Conservation (phyloP, 192 early-diverging fungal genomes). For the Spizellomyces punctatus region DNA sequence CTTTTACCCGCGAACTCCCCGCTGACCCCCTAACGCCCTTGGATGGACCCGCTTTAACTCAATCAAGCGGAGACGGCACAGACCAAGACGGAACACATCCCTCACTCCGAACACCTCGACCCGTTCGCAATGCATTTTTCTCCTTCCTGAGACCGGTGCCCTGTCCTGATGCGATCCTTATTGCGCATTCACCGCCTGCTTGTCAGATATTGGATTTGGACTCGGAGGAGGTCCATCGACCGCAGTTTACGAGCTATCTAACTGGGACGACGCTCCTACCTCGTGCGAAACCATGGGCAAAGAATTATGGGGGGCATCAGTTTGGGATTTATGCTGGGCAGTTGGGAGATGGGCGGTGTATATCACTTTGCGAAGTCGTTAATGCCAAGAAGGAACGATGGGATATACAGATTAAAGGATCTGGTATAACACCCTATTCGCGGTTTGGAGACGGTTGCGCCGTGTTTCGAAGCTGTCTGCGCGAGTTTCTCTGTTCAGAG, state of each 20-base stretch:
- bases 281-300: slow-evolving; percentile 35
- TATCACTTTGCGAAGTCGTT: slow-evolving; percentile 65
- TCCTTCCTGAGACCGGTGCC: slow-evolving; percentile 6
- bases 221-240: slow-evolving; percentile 3
- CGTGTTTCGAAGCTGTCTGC: slow-evolving; percentile 74
- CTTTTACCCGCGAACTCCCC: slow-evolving; percentile 18
- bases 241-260: slow-evolving; percentile 12
- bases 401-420: slow-evolving; percentile 86
- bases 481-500: slow-evolving; percentile 78
- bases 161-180: slow-evolving; percentile 7
- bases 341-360: slow-evolving; percentile 83
- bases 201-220: background rate
- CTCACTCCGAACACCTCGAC: background rate
- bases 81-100: background rate
- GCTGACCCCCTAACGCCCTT: slow-evolving; percentile 17
- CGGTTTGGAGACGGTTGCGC: slow-evolving; percentile 84
- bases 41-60: background rate
- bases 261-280: background rate
- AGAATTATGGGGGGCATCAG: slow-evolving; percentile 49
- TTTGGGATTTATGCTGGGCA: slow-evolving; percentile 50
- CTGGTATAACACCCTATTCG: slow-evolving; percentile 78
- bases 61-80: background rate
- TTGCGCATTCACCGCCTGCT: slow-evolving; percentile 10
- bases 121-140: slow-evolving; percentile 18
- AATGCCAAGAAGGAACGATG: slow-evolving; percentile 29